Conservation (phyloP, 208 protist genomes). For the Trypanosoma boissoni region DNA sequence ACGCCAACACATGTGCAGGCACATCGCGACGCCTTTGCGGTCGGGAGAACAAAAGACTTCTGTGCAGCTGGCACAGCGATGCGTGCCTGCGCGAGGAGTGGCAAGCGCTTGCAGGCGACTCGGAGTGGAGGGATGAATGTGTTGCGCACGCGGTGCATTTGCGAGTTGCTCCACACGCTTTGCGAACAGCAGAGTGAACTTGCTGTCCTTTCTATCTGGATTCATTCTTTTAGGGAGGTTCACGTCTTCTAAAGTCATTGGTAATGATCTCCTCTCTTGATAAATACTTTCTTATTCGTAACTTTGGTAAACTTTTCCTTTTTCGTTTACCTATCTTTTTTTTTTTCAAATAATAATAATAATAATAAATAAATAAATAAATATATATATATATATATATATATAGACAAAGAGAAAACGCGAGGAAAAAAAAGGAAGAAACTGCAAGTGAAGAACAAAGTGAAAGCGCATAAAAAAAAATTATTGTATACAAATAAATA, state of each 20-base stretch:
- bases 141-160: too few relatives aligned
- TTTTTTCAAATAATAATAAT: constrained; percentile 9
- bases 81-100: not conserved
- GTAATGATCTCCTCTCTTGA: too few relatives aligned
- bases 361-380: constrained; percentile 17
- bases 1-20: constrained; percentile 37
- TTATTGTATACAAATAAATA: not conserved
- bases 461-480: constrained; percentile 5
- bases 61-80: not conserved
- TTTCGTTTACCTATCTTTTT: too few relatives aligned
- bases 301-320: too few relatives aligned
- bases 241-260: too few relatives aligned
- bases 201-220: constrained; percentile 70
- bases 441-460: not conserved
- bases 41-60: too few relatives aligned
- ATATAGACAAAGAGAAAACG: constrained; percentile 8
- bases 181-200: constrained; percentile 56
- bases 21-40: too few relatives aligned
- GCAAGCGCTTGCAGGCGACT: not conserved
- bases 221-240: constrained; percentile 38
- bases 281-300: too few relatives aligned
- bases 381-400: constrained; percentile 12
- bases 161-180: not conserved
- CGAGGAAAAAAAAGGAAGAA: constrained; percentile 5
- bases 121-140: not conserved